Base-by-base conservation (phyloP, 495 filamentous ascomycete genomes). In the Annulohypoxylon moriforme region DNA sequence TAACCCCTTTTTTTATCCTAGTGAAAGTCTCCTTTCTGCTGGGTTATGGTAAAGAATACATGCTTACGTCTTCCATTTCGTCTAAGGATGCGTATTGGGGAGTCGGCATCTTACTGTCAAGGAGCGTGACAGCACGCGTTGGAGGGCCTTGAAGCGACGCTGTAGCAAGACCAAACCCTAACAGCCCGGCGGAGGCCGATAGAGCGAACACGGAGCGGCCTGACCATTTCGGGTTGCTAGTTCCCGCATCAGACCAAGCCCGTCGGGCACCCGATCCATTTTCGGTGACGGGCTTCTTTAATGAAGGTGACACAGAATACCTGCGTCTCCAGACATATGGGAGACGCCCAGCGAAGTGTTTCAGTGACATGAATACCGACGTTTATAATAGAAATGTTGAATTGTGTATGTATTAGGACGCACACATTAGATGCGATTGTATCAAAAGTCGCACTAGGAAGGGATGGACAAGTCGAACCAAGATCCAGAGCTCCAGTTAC, bases 61-160 rank as follows among this genome's bases (percentile, higher is more conserved):
- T 31, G 81, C 85, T 79, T 76, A 88, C 86, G 72, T 69, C 71
- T 63, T 87, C 78, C 82, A 87, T 81, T 64, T 85, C 84, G 10
- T 78, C 74, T 60, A 85, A 57, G 61, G 76, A 85, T 40, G 85
- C 86, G 73, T 87, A 88, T 46, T 76, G 76, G 1, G 81, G 81
- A 60, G 75, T 72, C 11, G 70, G 40, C 38, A 72, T 78, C 40
- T 79, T 79, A 44, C 80, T 78, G 49, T 85, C 80, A 14, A 83
- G 76, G 29, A 81, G 71, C 63, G 81, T 77, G 18, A 79, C 72
- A 4, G 64, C 44, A 40, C 71, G 55, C 60, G 62, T 73, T 9
- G 58, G 75, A 11, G 69, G 64, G 1, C 71, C 60, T 44, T 72
- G 64, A 11, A 72, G 53, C n/a, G 66, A 57, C 6, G 72, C 67